These are phyloP conservation scores for Leishmania braziliensis DNA, from an alignment of 208 protist genomes.

Conservation along the genomic window DNA sequence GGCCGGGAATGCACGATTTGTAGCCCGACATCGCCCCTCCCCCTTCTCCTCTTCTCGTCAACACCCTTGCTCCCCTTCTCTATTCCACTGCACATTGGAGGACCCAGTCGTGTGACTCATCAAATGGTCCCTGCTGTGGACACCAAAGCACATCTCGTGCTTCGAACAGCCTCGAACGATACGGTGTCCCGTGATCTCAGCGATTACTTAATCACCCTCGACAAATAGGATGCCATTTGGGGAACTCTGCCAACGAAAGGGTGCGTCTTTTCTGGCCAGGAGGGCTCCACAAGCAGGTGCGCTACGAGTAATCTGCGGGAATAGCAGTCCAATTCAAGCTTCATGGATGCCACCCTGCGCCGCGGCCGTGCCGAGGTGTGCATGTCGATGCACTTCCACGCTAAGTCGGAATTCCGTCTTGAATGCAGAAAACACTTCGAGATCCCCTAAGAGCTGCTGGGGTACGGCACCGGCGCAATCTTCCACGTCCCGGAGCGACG, in stretches of 20 bases:
- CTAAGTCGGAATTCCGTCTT: neutral
- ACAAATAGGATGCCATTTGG: neutral
- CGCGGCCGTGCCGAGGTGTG: neutral
- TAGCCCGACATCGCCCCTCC: neutral
- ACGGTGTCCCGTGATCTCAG: neutral
- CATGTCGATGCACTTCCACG: neutral
- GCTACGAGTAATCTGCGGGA: neutral
- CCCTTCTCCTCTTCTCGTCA: neutral
- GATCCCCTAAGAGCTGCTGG: neutral
- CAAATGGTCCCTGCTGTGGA: neutral
- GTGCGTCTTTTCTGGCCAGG: neutral
- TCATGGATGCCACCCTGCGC: neutral
- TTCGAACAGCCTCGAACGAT: neutral
- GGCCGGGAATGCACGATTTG: neutral
- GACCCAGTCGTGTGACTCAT: neutral
- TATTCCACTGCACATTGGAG: neutral
- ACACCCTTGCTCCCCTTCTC: neutral
- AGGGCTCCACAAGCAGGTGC: neutral
- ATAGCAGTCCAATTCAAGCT: neutral
- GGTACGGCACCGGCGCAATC: neutral
- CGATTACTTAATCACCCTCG: no score
- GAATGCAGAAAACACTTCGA: neutral
- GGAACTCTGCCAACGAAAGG: neutral
- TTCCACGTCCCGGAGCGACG: neutral
- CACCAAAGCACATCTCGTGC: neutral